Evolutionary conservation across 257 asterid genomes (phyloP), one percentile per base, ranked within the genome.

Genomic region (Anisodus acutangulus): DNA sequence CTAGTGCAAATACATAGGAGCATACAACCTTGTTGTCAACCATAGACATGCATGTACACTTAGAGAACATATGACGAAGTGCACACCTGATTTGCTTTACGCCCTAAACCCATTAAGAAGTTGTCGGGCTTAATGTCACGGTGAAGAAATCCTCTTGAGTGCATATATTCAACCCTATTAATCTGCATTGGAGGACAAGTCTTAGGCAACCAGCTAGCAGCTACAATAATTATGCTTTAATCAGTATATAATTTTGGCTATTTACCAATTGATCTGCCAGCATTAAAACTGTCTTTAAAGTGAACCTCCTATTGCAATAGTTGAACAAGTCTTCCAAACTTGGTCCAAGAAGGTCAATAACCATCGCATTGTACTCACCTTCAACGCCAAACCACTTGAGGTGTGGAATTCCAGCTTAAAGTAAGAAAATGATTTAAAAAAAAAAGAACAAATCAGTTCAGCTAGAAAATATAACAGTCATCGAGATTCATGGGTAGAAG

Each of bases 51-150:
- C 47, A 51, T 22, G 9, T 15, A 51, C 26, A 53, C 19, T 49
- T 47, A 1, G 47, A 76, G 26, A 76, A 7, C 81, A 76, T 53
- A 26, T 76, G 26, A 66, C 53, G 57, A 66, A 82, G 86, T 86
- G 63, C 66, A 90, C 80, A 94, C 98, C 98, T 95, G 98, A 87
- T 93, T 93, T 63, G 98, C 97, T 89, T 95, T 93, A 78, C 97
- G 97, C 66, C 98, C 98, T 86, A 95, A 86, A 49, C 98, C 98
- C 97, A 95, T 95, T 86, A 95, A 88, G 89, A 95, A 95, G 91
- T 95, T 95, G 85, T 95, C 98, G 10, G 98, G 98, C 91, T 95
- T 95, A 84, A 95, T 91, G 84, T 95, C 98, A 59, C 98, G 98
- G 90, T 95, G 98, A 88, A 95, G 97, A 91, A 95, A 95, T 60